A percentile compares a stretch with the other conserved stretches of the same genome.
phyloP scores from a whole-genome alignment of 2,329 filamentous ascomycete species.

The Phaeomoniella chlamydospora region DNA sequence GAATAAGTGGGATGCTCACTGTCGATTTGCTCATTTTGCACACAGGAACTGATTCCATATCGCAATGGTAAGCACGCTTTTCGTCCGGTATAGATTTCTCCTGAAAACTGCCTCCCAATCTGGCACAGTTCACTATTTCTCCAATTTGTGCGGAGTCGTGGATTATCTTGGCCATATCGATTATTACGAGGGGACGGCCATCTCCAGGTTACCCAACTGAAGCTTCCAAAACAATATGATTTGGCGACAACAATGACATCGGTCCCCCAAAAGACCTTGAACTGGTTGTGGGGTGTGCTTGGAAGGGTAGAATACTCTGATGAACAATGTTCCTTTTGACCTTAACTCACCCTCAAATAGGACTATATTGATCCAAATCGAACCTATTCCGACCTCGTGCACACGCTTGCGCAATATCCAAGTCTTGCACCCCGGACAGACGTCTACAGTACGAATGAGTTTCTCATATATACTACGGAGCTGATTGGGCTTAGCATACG shows the following conservation, averaged over 20 bases:
- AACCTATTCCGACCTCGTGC: slow-evolving; percentile 81
- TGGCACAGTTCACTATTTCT: no score
- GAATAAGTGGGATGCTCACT: no score
- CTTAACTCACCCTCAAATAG: slow-evolving; percentile 26
- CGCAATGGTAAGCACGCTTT: no score
- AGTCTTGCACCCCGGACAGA: slow-evolving; percentile 77
- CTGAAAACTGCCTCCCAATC: no score
- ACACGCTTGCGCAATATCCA: slow-evolving; percentile 63
- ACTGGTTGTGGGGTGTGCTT: slow-evolving; percentile 88
- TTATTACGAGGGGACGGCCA: no score
- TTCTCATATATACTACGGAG: slow-evolving; percentile 1
- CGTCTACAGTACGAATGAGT: slow-evolving; percentile 63
- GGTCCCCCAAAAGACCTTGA: slow-evolving; percentile 78
- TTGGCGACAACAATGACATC: slow-evolving; percentile 32
- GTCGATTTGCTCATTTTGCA: no score
- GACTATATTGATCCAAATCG: slow-evolving; percentile 89
- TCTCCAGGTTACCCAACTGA: not conserved
- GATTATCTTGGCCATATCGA: not conserved
- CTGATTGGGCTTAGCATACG: slow-evolving; percentile 49
- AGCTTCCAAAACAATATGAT: not conserved
- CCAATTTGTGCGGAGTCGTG: no score
- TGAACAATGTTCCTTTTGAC: not conserved
- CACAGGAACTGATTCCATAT: no score
- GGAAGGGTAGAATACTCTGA: slow-evolving; percentile 45
- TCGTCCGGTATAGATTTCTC: no score